Evolutionary conservation across 2,329 filamentous ascomycete genomes (phyloP).

Genomic region (Trichocomaceae sp.): DNA sequence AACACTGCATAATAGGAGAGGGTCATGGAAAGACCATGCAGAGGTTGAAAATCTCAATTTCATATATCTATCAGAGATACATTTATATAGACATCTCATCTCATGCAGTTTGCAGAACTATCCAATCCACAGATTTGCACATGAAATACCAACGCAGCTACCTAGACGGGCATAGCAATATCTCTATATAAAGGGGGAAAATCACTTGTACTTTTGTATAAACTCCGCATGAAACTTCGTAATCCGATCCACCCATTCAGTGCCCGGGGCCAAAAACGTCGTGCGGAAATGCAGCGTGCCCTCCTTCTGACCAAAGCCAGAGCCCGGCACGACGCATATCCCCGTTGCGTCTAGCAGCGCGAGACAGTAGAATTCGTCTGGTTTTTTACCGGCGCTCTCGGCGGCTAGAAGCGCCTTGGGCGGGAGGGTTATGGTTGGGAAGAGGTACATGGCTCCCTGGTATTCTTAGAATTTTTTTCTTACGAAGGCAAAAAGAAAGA

Average conservation of each 20-base stretch:
- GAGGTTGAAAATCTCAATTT: too few species aligned
- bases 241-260: slow-evolving; percentile 84
- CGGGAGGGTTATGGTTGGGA: slow-evolving; percentile 83
- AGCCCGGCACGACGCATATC: slow-evolving; percentile 87
- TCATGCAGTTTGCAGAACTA: neutral
- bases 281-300: slow-evolving; percentile 90
- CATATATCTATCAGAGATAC: neutral
- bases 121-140: neutral
- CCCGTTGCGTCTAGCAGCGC: slow-evolving; percentile 86
- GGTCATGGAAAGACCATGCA: too few species aligned
- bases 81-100: neutral
- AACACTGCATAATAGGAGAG: too few species aligned
- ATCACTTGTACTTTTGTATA: slow-evolving; percentile 64
- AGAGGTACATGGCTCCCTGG: slow-evolving; percentile 95
- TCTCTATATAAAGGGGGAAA: neutral
- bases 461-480: slow-evolving; percentile 2
- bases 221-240: slow-evolving; percentile 88
- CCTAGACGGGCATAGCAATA: neutral
- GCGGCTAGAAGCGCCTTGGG: slow-evolving; percentile 71
- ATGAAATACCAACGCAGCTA: too few species aligned
- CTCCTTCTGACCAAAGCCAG: slow-evolving; percentile 89
- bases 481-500: neutral
- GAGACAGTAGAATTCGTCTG: slow-evolving; percentile 94
- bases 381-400: slow-evolving; percentile 60
- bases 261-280: slow-evolving; percentile 92